Conservation (phyloP, 495 filamentous ascomycete genomes). For the Aspergillus avenaceus region DNA sequence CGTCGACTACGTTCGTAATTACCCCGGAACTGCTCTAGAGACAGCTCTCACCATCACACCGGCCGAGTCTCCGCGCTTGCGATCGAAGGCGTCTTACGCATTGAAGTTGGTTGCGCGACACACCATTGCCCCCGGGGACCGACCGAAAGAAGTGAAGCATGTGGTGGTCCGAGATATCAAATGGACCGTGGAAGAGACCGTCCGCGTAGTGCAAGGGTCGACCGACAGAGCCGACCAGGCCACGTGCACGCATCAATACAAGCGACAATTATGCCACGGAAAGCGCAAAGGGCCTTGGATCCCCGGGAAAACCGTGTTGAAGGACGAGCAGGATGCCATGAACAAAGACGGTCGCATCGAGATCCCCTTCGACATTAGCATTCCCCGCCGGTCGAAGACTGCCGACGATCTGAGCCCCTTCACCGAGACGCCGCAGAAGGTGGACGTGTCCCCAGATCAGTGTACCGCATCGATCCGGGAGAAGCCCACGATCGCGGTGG, state of each 20-base stretch:
- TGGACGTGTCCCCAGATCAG: not conserved
- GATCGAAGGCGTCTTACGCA: not conserved
- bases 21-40: not conserved
- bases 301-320: not conserved
- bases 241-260: not conserved
- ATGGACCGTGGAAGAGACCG: constrained; percentile 3
- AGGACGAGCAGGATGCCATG: not conserved
- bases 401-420: not conserved
- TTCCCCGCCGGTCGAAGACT: not conserved
- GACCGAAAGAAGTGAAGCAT: not conserved
- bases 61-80: too few species aligned
- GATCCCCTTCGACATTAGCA: not conserved
- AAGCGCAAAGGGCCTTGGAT: not conserved
- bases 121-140: not conserved
- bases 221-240: not conserved
- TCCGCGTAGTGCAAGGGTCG: not conserved
- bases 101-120: not conserved
- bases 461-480: not conserved
- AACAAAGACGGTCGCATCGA: not conserved
- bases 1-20: not conserved
- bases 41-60: too few species aligned
- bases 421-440: not conserved
- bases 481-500: not conserved
- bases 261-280: not conserved
- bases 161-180: not conserved